Evolutionary conservation across 2,329 filamentous ascomycete genomes (phyloP).

Genomic region (Cytospora schulzeri): DNA sequence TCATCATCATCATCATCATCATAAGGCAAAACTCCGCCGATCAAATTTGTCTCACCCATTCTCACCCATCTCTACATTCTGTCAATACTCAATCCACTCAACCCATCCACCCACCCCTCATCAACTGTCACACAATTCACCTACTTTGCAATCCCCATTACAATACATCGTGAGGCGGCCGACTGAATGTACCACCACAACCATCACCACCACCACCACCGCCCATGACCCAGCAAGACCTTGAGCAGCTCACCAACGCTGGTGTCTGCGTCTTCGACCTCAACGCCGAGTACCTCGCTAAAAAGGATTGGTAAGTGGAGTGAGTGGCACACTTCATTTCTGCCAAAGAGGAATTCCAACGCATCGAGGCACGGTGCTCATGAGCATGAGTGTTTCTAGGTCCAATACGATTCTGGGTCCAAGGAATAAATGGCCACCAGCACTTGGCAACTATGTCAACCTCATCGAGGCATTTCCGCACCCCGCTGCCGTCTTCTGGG

Average conservation of each 20-base stretch:
- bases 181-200: neutral
- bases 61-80: neutral
- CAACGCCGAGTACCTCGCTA: conserved; percentile 12
- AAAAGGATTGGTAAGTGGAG: conserved; percentile 9
- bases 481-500: conserved; percentile 20
- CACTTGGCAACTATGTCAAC: conserved; percentile 6
- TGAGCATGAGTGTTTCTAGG: neutral
- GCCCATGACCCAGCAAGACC: conserved; percentile 12
- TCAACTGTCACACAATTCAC: neutral
- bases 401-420: conserved; percentile 4
- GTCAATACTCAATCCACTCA: neutral
- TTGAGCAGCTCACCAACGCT: conserved; percentile 18
- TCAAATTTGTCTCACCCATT: neutral
- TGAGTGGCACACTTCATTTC: neutral
- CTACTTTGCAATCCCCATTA: neutral
- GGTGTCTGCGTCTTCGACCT: conserved; percentile 19
- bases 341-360: too few relatives aligned
- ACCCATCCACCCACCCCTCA: too few relatives aligned
- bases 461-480: conserved; percentile 13
- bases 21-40: neutral
- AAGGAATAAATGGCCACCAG: neutral
- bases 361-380: neutral
- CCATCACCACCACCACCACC: neutral
- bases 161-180: neutral
- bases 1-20: neutral